These are phyloP conservation scores for Boletales sp. DNA, from an alignment of 768 basidiomycete genomes.

Conservation along the genomic window DNA sequence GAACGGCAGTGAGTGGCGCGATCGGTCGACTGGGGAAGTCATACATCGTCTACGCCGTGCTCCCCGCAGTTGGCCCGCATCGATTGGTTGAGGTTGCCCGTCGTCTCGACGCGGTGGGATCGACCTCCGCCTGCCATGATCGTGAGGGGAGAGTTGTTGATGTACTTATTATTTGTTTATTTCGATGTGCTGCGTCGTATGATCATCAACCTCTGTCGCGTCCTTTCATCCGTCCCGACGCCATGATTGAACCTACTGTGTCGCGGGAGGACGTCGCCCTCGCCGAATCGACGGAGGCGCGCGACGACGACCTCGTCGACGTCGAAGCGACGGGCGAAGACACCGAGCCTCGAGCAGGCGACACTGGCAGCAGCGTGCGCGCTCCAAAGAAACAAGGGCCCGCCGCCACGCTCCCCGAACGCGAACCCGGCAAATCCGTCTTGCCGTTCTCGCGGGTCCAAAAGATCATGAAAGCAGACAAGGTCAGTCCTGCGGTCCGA, in stretches of 20 bases:
- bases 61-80: constrained; percentile 52
- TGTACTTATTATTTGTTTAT: no score
- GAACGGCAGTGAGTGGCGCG: background rate
- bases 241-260: constrained; percentile 9
- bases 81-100: constrained; percentile 32
- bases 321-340: background rate
- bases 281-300: constrained; percentile 2
- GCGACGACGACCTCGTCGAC: background rate
- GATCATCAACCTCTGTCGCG: no score
- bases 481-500: constrained; percentile 55
- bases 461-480: constrained; percentile 83
- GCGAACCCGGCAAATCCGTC: constrained; percentile 63
- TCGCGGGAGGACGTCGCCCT: constrained; percentile 4
- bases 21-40: constrained; percentile 3
- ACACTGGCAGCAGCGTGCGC: background rate
- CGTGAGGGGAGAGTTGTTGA: no score
- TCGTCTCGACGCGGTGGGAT: constrained; percentile 21
- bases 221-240: background rate
- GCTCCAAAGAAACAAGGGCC: constrained; percentile 16
- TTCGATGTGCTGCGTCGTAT: no score
- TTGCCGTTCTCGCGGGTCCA: constrained; percentile 78
- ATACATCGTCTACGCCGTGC: constrained; percentile 58
- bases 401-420: constrained; percentile 16
- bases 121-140: constrained; percentile 10
- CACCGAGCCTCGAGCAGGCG: constrained; percentile 4